A percentile compares a stretch with the other conserved stretches of the same genome.
Evolutionary conservation across 1,284 basidiomycete species (phyloP).

Genomic region (Papiliotrema nemorosa): DNA sequence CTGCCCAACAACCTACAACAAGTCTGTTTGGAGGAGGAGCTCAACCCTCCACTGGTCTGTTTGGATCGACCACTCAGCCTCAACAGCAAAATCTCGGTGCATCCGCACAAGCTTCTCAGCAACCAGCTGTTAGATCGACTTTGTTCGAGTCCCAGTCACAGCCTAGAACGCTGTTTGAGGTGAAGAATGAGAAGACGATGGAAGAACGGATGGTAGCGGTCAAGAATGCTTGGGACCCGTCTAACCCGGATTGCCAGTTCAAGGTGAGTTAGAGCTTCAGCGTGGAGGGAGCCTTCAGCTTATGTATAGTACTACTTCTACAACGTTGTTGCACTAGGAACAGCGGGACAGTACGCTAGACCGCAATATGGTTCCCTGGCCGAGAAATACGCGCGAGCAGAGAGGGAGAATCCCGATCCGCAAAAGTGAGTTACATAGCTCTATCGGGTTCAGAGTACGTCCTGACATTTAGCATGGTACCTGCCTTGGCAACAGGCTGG

Average conservation of each 20-base stretch:
- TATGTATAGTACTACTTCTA: slow-evolving; percentile 71
- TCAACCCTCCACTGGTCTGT: slow-evolving; percentile 30
- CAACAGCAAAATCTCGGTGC: slow-evolving; percentile 6
- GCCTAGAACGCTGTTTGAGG: slow-evolving; percentile 1
- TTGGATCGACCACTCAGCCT: slow-evolving; percentile 36
- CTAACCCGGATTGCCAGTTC: slow-evolving; percentile 69
- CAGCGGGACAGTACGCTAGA: slow-evolving; percentile 66
- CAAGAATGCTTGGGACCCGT: slow-evolving; percentile 67
- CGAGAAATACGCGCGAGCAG: slow-evolving; percentile 71
- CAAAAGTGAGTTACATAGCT: slow-evolving; percentile 57
- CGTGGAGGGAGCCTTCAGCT: too few relatives aligned
- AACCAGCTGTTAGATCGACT: slow-evolving; percentile 6
- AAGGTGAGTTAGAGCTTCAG: slow-evolving; percentile 66
- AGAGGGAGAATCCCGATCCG: slow-evolving; percentile 77
- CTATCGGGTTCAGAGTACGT: neutral
- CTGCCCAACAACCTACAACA: neutral
- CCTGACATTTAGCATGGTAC: slow-evolving; percentile 61
- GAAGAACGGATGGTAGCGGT: slow-evolving; percentile 64
- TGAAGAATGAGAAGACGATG: slow-evolving; percentile 50
- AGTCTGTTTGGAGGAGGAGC: slow-evolving; percentile 7
- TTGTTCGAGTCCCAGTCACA: slow-evolving; percentile 5
- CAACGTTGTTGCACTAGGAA: slow-evolving; percentile 73
- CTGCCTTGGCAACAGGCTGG: slow-evolving; percentile 75
- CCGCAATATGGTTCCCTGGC: slow-evolving; percentile 72
- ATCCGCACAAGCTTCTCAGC: neutral